Conservation (phyloP, 2,329 filamentous ascomycete genomes). For the Xylariaceae sp. region DNA sequence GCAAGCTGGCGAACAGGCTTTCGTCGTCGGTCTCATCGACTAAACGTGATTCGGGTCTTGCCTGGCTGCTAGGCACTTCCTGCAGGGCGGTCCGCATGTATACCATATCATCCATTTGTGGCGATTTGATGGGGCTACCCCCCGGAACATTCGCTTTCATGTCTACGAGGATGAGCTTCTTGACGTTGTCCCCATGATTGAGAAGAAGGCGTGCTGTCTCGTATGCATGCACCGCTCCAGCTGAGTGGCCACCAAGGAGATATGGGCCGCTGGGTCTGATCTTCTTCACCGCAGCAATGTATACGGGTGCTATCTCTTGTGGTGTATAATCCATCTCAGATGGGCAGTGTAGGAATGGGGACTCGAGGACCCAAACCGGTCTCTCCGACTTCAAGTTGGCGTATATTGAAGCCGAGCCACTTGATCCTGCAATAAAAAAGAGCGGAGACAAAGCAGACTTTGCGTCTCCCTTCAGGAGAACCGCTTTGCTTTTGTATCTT, state of each 20-base stretch:
- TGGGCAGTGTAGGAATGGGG: constrained; percentile 26
- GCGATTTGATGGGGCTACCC: constrained; percentile 9
- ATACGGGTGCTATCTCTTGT: constrained; percentile 19
- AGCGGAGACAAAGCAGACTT: constrained; percentile 21
- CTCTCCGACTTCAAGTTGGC: constrained; percentile 20
- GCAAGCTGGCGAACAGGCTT: constrained; percentile 10
- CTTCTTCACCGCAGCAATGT: constrained; percentile 23
- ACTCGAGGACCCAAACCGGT: constrained; percentile 30
- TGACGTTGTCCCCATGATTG: constrained; percentile 15
- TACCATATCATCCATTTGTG: constrained; percentile 11
- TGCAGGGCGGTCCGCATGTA: background rate
- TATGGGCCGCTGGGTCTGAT: constrained; percentile 24
- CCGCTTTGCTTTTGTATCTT: constrained; percentile 22
- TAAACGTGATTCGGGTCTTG: background rate
- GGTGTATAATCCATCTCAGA: constrained; percentile 18
- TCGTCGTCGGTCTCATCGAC: constrained; percentile 3
- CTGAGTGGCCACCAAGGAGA: constrained; percentile 26
- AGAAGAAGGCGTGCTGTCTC: constrained; percentile 24
- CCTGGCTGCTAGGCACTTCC: background rate
- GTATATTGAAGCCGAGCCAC: constrained; percentile 27
- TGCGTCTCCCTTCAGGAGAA: constrained; percentile 26
- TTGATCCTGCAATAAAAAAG: constrained; percentile 30
- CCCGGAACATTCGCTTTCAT: constrained; percentile 19
- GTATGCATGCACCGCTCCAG: constrained; percentile 25
- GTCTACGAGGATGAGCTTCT: constrained; percentile 24